Conservation (phyloP, 106 monocot species). For the Alisma plantagoaquatica region DNA sequence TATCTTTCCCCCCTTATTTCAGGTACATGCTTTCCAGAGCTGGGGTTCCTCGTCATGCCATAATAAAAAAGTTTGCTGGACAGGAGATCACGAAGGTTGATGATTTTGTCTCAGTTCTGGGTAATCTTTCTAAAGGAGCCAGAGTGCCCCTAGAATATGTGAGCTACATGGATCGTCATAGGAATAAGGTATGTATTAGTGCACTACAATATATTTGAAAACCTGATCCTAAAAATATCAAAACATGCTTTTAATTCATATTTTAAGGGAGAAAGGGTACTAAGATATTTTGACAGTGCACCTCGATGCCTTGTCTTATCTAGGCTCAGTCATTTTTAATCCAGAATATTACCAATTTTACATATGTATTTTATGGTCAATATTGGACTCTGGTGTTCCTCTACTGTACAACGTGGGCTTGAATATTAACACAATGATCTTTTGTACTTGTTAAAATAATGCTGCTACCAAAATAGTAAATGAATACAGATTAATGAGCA, state of each 20-base stretch:
- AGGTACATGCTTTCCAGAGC: constrained; percentile 97
- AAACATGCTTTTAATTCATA: no score
- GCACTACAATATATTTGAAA: neutral
- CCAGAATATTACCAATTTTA: neutral
- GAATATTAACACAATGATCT: no score
- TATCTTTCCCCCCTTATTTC: no score
- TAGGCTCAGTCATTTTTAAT: neutral
- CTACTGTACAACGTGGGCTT: no score
- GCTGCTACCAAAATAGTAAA: no score
- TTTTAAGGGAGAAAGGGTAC: no score
- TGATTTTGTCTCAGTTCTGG: constrained; percentile 55
- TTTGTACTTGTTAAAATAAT: no score
- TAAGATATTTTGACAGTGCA: no score
- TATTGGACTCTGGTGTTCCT: no score
- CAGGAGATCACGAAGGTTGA: constrained; percentile 52
- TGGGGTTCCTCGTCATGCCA: constrained; percentile 84
- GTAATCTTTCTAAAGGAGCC: constrained; percentile 69
- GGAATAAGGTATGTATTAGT: constrained; percentile 61
- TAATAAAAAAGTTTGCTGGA: constrained; percentile 93
- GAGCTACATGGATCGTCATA: constrained; percentile 68
- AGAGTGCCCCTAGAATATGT: constrained; percentile 88
- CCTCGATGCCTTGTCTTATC: neutral
- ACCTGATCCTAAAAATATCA: no score
- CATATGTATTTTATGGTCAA: no score
- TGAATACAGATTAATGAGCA: no score